phyloP scores from a whole-genome alignment of 495 filamentous ascomycete genomes.

The Hypoxylon trugodes region DNA sequence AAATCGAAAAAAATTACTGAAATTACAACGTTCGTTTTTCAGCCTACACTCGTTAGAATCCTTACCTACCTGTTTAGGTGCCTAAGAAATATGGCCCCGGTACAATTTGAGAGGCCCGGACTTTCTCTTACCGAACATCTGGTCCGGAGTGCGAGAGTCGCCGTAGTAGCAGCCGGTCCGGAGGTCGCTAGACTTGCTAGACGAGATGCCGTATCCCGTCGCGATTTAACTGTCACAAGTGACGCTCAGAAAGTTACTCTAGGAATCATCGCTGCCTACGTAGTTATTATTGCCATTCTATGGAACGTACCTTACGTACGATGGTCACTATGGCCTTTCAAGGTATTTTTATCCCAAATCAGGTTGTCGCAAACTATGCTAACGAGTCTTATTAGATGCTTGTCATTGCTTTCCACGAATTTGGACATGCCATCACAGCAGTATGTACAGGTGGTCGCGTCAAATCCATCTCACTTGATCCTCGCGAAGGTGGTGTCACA shows the following conservation, averaged over 20 bases:
- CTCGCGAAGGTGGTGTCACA: conserved; percentile 73
- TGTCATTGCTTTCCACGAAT: conserved; percentile 86
- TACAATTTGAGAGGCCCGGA: conserved; percentile 22
- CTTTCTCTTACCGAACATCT: conserved; percentile 29
- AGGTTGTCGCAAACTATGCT: not conserved
- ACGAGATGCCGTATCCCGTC: conserved; percentile 44
- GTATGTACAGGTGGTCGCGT: conserved; percentile 76
- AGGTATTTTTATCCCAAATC: conserved; percentile 59
- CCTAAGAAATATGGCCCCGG: conserved; percentile 34
- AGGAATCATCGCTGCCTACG: conserved; percentile 71
- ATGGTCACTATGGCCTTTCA: conserved; percentile 83
- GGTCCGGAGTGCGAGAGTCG: conserved; percentile 34
- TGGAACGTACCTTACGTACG: conserved; percentile 83
- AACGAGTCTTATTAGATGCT: conserved; percentile 65
- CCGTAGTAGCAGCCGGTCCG: conserved; percentile 37
- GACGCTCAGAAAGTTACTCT: conserved; percentile 78
- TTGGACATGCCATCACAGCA: conserved; percentile 77
- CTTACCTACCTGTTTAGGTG: no score
- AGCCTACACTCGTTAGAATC: not conserved
- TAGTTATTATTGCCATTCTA: conserved; percentile 75
- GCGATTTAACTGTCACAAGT: conserved; percentile 67
- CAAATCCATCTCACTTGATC: conserved; percentile 73
- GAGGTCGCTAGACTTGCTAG: conserved; percentile 39
- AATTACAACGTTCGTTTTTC: conserved; percentile 4
- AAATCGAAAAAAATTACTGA: not conserved